Evolutionary conservation across 2,329 filamentous ascomycete genomes (phyloP).

Genomic region (Blumeriella jaapii): DNA sequence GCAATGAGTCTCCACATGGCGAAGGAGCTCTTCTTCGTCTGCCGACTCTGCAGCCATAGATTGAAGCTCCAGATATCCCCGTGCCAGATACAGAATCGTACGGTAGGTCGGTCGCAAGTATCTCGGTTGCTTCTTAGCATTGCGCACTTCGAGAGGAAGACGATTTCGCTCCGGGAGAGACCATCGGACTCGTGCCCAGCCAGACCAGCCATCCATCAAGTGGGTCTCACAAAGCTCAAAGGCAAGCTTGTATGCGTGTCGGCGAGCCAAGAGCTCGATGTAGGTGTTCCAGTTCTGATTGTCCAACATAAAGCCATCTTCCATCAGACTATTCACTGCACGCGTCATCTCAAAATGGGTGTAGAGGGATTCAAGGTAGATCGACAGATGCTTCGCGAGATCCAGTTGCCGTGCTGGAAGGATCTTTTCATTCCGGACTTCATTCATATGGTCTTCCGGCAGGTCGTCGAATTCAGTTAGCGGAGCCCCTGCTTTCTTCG

Average conservation of each 20-base stretch:
- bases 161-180: conserved; percentile 16
- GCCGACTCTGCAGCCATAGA: conserved; percentile 19
- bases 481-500: conserved; percentile 33
- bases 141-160: conserved; percentile 19
- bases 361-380: conserved; percentile 38
- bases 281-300: conserved; percentile 72
- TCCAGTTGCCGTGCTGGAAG: conserved; percentile 30
- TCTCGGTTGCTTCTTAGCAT: conserved; percentile 14
- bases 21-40: conserved; percentile 16
- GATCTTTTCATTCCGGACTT: conserved; percentile 9
- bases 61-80: conserved; percentile 22
- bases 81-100: conserved; percentile 24
- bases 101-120: conserved; percentile 22
- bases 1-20: conserved; percentile 20
- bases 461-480: background rate
- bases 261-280: conserved; percentile 53
- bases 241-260: conserved; percentile 50
- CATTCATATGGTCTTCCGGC: background rate
- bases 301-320: conserved; percentile 61
- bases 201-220: conserved; percentile 69
- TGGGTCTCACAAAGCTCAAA: conserved; percentile 64
- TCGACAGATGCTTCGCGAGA: conserved; percentile 31
- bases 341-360: conserved; percentile 41
- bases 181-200: conserved; percentile 42
- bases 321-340: conserved; percentile 37